Base-by-base conservation (phyloP, 371 early-diverging fungal genomes). In the Mucor lusitanicus region DNA sequence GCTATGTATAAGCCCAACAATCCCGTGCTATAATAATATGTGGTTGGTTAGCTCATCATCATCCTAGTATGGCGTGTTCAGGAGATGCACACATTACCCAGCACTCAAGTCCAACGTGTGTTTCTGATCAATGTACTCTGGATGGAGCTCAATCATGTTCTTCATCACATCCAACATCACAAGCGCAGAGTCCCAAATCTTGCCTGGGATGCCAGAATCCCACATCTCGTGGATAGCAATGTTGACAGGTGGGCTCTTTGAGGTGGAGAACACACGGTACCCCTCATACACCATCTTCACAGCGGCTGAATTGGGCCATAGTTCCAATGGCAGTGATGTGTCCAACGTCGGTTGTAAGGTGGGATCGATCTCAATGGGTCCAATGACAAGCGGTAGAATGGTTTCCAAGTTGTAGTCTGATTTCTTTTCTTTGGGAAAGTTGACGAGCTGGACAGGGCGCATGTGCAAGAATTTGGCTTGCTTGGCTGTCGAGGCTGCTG, bases 151-250 rank as follows among this genome's bases (percentile, higher is more conserved):
- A 30, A 76, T 65, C 30, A 70, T 66, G 0, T 61, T 67, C 27
- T 82, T 73, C 27, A 88, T 72, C 9, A 85, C 68, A 17, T 80
- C 77, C 21, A 81, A 65, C 75, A 84, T 75, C 0, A 82, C 83
- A 46, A 87, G 70, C 0, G 88, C 88, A 5, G 88, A 88, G 61
- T 88, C 87, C 88, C 88, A 88, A n/a, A 86, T 81, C 55, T 86
- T 87, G 11, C 87, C 88, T 3, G 87, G 87, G 25, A 88, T 85
- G 15, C 83, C 80, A 5, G 78, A 77, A 65, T 87, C 85, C 85
- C 86, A 85, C 28, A 76, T 68, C 64, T 88, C 88, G 27, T 84
- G 78, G 46, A 88, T 79, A 5, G 82, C 68, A 37, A 87, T 62
- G 57, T 75, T 59, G n/a, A 35, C 50, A 50, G 67, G 48, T 25